Evolutionary conservation across 129 eudicot species (phyloP).

Genomic region (Ambrosia trifida): DNA sequence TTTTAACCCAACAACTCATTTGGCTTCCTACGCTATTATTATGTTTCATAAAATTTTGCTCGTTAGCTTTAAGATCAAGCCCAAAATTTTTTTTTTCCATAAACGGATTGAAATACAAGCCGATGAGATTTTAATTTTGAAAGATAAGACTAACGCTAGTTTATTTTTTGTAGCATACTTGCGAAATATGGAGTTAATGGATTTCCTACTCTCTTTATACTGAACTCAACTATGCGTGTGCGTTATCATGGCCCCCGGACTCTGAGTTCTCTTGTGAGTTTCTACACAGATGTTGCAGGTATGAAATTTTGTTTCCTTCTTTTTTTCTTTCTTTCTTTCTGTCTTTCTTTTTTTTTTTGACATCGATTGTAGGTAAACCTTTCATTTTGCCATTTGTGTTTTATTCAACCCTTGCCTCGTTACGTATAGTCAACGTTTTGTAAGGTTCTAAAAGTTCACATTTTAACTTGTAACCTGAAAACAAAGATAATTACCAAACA

Average conservation of each 20-base stretch:
- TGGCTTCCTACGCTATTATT: neutral
- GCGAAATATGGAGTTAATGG: slow-evolving; percentile 92
- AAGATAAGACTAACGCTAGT: slow-evolving; percentile 10
- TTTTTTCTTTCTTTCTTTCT: too few species aligned
- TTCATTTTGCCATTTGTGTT: neutral
- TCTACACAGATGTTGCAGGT: slow-evolving; percentile 78
- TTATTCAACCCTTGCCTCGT: neutral
- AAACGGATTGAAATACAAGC: slow-evolving; percentile 1
- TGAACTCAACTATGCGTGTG: slow-evolving; percentile 84
- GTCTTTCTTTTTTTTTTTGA: too few species aligned
- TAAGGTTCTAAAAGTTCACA: too few species aligned
- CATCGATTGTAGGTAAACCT: neutral
- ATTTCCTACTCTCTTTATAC: slow-evolving; percentile 74
- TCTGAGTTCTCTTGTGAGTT: slow-evolving; percentile 59
- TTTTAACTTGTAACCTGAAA: too few species aligned
- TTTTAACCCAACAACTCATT: neutral
- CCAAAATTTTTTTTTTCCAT: neutral
- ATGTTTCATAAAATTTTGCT: neutral
- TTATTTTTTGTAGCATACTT: slow-evolving; percentile 51
- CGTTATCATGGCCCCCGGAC: slow-evolving; percentile 81
- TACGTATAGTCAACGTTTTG: neutral
- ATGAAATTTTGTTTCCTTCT: slow-evolving; percentile 11
- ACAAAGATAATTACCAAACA: too few species aligned
- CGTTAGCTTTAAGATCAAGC: neutral
- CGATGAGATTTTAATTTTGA: neutral